Conservation (phyloP, 140 eudicot species). For the Flaveria floridana region DNA sequence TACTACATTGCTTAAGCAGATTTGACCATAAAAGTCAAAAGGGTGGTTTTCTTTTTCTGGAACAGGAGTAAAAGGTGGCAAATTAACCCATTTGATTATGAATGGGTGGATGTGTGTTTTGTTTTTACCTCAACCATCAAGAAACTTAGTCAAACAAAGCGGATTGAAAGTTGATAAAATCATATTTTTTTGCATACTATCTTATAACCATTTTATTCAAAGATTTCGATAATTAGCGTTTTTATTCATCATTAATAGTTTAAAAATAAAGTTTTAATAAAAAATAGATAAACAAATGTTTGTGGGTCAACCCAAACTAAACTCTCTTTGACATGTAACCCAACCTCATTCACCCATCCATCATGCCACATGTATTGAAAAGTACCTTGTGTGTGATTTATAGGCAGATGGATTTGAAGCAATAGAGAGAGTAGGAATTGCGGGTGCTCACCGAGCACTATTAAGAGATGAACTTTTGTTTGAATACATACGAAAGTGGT, state of each 20-base stretch:
- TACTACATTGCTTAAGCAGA: not conserved
- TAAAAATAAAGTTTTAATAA: not conserved
- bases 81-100: not conserved
- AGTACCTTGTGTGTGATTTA: not conserved
- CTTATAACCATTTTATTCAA: not conserved
- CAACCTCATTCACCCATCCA: too few species aligned
- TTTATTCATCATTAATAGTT: too few species aligned
- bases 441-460: constrained; percentile 60
- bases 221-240: not conserved
- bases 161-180: too few species aligned
- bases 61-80: too few species aligned
- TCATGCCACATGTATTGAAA: too few species aligned
- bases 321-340: too few species aligned
- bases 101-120: constrained; percentile 7
- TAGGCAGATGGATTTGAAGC: constrained; percentile 90
- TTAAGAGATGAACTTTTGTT: constrained; percentile 52
- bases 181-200: not conserved
- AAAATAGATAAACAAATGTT: not conserved
- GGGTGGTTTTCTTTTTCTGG: not conserved
- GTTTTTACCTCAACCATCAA: not conserved
- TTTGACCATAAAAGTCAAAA: constrained; percentile 20
- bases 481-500: constrained; percentile 54
- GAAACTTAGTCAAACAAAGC: not conserved
- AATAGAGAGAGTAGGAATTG: constrained; percentile 67
- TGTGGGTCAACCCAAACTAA: not conserved